Conservation (phyloP, 1,284 basidiomycete species). For the Pyrrhoderma lamaoense region DNA sequence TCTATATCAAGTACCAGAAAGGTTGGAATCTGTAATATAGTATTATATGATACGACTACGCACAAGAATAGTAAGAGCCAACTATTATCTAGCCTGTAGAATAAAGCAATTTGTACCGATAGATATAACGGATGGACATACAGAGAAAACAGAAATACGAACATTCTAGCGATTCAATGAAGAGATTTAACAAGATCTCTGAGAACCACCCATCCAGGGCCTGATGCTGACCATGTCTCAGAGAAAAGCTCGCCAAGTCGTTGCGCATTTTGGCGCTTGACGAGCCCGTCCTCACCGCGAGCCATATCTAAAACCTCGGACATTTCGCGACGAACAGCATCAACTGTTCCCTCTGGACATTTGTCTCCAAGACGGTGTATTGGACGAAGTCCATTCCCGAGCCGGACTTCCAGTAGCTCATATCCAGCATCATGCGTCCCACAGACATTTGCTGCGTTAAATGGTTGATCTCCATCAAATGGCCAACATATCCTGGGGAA, state of each 20-base stretch:
- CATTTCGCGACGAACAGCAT: slow-evolving; percentile 7
- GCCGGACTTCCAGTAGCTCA: slow-evolving; percentile 27
- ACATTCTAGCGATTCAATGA: not conserved
- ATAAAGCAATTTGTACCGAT: too few relatives aligned
- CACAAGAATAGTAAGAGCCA: too few relatives aligned
- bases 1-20: too few relatives aligned
- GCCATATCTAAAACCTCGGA: slow-evolving; percentile 7
- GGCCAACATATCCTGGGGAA: slow-evolving; percentile 25
- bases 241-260: slow-evolving; percentile 4
- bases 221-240: slow-evolving; percentile 2
- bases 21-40: too few relatives aligned
- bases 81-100: too few relatives aligned
- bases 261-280: slow-evolving; percentile 10
- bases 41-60: too few relatives aligned
- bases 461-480: slow-evolving; percentile 23
- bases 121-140: too few relatives aligned
- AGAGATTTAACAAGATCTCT: not conserved
- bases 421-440: slow-evolving; percentile 23
- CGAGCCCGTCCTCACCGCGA: slow-evolving; percentile 6
- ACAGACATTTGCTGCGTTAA: slow-evolving; percentile 22
- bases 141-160: too few relatives aligned
- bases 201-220: slow-evolving; percentile 1
- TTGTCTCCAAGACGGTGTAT: slow-evolving; percentile 13
- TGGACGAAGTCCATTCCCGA: slow-evolving; percentile 22
- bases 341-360: slow-evolving; percentile 7